Base-by-base conservation (phyloP, 345 rosid species). In the Pistacia vera region DNA sequence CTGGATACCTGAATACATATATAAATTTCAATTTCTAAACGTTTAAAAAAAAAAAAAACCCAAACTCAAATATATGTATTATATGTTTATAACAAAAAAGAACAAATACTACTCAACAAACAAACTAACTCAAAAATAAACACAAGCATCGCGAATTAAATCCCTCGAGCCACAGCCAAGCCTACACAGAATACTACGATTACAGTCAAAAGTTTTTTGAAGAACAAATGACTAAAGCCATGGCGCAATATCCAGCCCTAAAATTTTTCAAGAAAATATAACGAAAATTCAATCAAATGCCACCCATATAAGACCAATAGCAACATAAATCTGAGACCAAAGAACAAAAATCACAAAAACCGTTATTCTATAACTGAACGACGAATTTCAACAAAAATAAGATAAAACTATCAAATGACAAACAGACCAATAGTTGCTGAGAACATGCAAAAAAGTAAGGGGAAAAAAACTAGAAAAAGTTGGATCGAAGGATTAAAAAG, bases 401-500 rank as follows among this genome's bases (percentile, higher is more conserved):
- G 61, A 33, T 28, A 14, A 51, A 25, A 51, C 52, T n/a, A 16
- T 16, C 36, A 17, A 36, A 59, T 51, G 3, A 68, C 2, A 41
- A 63, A 52, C 20, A 33, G 60, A 71, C 66, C 60, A 22, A 67
- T 46, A 46, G 51, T 58, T 51, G 28, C 20, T 41, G 55, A 70
- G 64, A 74, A 77, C 52, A 36, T 58, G 68, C 3, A 70, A 17
- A 68, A 59, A 74, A 14, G 10, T n/a, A 10, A 33, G 44, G 5
- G 49, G 56, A 56, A 71, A 8, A 10, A 11, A 54, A 16, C 0
- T 49, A 11, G 17, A 48, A 36, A 48, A 11, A 35, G 9, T 20
- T 7, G 16, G 48, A 66, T 22, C 2, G 9, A 65, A 65, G 33
- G n/a, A 33, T n/a, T 13, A 14, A 2, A 20, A 9, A 16, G n/a